Evolutionary conservation across 148 eudicot species (phyloP).

Genomic region (Agrostemma githago): DNA sequence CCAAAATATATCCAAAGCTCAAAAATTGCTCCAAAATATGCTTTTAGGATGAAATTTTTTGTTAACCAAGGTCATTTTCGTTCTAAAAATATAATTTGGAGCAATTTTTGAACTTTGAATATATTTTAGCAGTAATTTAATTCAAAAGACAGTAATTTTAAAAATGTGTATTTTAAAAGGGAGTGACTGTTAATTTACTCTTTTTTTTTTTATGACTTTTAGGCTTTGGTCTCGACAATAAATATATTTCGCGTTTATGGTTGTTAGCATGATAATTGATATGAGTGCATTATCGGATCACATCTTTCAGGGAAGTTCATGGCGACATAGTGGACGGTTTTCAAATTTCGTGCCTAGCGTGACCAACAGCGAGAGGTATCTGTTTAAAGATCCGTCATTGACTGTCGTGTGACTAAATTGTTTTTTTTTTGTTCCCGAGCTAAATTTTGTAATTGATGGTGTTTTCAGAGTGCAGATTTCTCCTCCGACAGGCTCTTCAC

Average conservation of each 20-base stretch:
- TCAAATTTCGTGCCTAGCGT: slow-evolving; percentile 37
- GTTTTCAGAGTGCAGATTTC: slow-evolving; percentile 49
- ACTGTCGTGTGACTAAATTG: not conserved
- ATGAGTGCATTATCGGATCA: not conserved
- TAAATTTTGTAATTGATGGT: slow-evolving; percentile 13
- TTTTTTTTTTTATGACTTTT: not conserved
- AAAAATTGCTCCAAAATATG: no score
- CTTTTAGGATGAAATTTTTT: no score
- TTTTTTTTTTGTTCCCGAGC: not conserved
- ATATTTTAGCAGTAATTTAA: no score
- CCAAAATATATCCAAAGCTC: no score
- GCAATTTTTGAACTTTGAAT: no score
- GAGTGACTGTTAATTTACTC: no score
- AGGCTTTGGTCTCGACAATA: not conserved
- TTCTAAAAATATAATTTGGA: no score
- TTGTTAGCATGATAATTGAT: not conserved
- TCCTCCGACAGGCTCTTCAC: slow-evolving; percentile 43
- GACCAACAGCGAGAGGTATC: slow-evolving; percentile 62
- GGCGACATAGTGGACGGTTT: slow-evolving; percentile 36
- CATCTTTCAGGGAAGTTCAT: slow-evolving; percentile 57
- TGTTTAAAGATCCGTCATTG: not conserved
- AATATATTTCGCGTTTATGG: not conserved
- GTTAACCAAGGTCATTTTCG: no score
- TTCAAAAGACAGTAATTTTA: no score
- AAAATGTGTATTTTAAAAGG: no score